phyloP scores from a whole-genome alignment of 306 rosid genomes.

The Glycine tomentella region DNA sequence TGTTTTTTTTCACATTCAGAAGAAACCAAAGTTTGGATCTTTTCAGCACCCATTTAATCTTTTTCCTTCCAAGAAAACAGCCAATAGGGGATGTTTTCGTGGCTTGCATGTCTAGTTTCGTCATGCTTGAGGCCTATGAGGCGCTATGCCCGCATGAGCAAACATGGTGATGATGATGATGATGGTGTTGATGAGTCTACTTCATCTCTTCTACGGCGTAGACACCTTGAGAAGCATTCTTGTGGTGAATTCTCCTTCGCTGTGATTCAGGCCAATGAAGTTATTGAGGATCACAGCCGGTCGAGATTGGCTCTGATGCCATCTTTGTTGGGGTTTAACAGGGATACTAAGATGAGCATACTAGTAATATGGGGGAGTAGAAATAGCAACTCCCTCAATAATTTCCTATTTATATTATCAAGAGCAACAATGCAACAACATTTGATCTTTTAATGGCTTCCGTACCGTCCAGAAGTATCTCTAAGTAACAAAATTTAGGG shows the following conservation, averaged over 20 bases:
- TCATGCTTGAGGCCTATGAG: not conserved
- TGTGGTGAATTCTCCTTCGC: constrained; percentile 43
- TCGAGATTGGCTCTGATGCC: constrained; percentile 62
- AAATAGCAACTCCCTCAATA: too few relatives aligned
- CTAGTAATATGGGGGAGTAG: too few relatives aligned
- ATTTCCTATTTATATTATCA: too few relatives aligned
- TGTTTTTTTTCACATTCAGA: not conserved
- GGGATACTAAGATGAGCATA: too few relatives aligned
- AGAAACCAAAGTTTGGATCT: not conserved
- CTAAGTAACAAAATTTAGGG: too few relatives aligned
- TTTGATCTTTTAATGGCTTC: too few relatives aligned
- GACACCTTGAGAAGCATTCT: not conserved
- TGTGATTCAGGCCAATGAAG: constrained; percentile 65
- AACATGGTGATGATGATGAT: not conserved
- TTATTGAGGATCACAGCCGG: constrained; percentile 71
- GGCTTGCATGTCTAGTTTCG: not conserved
- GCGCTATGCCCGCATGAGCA: not conserved
- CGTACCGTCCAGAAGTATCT: too few relatives aligned
- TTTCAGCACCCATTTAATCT: not conserved
- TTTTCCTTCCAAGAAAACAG: not conserved
- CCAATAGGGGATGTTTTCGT: not conserved
- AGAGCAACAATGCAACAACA: too few relatives aligned
- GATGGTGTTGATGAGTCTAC: not conserved
- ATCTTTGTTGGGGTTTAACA: constrained; percentile 73
- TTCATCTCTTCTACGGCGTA: not conserved